Evolutionary conservation across 768 basidiomycete species (phyloP).

Genomic region (Suillus hirtellus): DNA sequence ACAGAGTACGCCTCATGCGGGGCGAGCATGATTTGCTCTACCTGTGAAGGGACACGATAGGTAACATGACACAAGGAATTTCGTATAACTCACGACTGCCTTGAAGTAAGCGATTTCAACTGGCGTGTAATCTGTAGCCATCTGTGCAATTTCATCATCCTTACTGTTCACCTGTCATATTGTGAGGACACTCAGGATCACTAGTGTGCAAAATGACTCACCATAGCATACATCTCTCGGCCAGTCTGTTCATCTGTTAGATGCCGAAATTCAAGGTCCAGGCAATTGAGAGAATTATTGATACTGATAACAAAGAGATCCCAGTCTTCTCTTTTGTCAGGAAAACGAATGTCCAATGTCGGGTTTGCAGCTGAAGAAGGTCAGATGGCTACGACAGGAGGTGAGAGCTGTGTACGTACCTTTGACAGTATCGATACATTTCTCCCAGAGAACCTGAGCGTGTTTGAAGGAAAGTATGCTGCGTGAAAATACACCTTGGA

Average conservation of each 20-base stretch:
- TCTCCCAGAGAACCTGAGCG: constrained; percentile 65
- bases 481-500: constrained; percentile 77
- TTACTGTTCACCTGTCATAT: constrained; percentile 69
- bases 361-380: constrained; percentile 50
- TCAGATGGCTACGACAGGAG: constrained; percentile 12
- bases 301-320: constrained; percentile 57
- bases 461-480: constrained; percentile 64
- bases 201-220: constrained; percentile 35
- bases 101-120: constrained; percentile 85
- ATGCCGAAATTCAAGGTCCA: constrained; percentile 73
- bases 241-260: constrained; percentile 66
- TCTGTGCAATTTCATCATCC: constrained; percentile 78
- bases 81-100: constrained; percentile 58
- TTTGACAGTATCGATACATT: constrained; percentile 66
- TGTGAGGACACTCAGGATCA: background rate
- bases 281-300: constrained; percentile 61
- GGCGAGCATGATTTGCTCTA: constrained; percentile 86
- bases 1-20: constrained; percentile 73
- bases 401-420: constrained; percentile 39
- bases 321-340: constrained; percentile 51
- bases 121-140: constrained; percentile 81
- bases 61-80: background rate
- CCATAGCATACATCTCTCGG: constrained; percentile 65
- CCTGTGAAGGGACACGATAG: constrained; percentile 42
- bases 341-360: constrained; percentile 45